Conservation (phyloP, 1,284 basidiomycete genomes). For the Ustilago sp. region DNA sequence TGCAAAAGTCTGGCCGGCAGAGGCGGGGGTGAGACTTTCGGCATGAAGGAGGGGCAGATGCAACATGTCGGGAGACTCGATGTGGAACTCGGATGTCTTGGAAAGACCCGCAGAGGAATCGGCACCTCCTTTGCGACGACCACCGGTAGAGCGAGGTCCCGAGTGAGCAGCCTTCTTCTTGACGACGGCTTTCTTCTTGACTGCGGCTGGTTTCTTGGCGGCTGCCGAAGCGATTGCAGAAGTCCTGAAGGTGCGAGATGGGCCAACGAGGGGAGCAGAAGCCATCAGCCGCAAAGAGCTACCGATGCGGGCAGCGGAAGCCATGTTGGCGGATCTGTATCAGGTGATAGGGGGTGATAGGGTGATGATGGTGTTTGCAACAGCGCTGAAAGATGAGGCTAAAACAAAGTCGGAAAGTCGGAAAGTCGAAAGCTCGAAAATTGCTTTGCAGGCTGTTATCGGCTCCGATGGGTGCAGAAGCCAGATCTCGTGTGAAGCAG, state of each 20-base stretch:
- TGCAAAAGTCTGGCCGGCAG: constrained; percentile 49
- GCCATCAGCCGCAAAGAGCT: constrained; percentile 26
- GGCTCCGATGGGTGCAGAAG: constrained; percentile 31
- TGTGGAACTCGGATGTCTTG: constrained; percentile 51
- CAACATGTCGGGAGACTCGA: constrained; percentile 57
- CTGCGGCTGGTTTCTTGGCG: constrained; percentile 46
- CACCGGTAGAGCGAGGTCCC: constrained; percentile 56
- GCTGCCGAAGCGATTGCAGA: constrained; percentile 37
- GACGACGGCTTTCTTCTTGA: constrained; percentile 62
- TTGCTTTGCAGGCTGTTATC: constrained; percentile 10
- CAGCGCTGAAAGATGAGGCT: background rate
- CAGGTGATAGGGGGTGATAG: background rate
- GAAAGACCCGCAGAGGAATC: constrained; percentile 49
- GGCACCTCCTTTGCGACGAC: constrained; percentile 57
- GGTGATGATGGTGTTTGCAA: background rate
- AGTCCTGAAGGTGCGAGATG: constrained; percentile 25
- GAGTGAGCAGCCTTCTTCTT: constrained; percentile 51
- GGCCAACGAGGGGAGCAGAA: constrained; percentile 4
- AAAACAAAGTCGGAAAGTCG: constrained; percentile 19
- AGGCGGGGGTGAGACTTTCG: constrained; percentile 39
- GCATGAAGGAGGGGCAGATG: constrained; percentile 51
- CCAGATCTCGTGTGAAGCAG: background rate
- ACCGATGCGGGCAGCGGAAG: constrained; percentile 24
- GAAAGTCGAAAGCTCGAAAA: constrained; percentile 22
- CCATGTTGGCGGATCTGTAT: constrained; percentile 17